Evolutionary conservation across 164 flowering plant species (phyloP).

Genomic region (Nymphaea thermarum): DNA sequence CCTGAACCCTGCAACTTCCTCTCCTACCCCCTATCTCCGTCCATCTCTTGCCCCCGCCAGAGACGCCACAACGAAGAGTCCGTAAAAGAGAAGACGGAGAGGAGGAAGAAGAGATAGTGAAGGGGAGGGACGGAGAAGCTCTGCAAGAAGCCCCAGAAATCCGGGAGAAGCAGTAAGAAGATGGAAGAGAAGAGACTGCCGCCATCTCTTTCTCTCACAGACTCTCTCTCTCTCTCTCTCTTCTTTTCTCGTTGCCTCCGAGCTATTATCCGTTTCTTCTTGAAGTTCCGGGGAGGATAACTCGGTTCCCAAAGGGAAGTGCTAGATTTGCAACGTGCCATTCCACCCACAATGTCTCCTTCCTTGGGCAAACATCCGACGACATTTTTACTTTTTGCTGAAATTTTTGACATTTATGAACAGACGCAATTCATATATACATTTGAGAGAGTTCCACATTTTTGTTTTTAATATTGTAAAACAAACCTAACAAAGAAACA

Average conservation of each 20-base stretch:
- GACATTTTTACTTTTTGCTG: no score
- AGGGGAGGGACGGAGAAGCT: not conserved
- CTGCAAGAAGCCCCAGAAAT: slow-evolving; percentile 4
- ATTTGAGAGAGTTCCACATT: no score
- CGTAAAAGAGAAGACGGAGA: slow-evolving; percentile 6
- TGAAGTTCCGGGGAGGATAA: not conserved
- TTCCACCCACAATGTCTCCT: no score
- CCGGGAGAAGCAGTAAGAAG: slow-evolving; percentile 4
- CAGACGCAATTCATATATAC: no score
- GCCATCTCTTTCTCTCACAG: slow-evolving; percentile 21
- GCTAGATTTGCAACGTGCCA: not conserved
- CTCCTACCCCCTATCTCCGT: slow-evolving; percentile 1
- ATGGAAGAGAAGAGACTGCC: slow-evolving; percentile 20
- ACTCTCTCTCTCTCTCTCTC: not conserved
- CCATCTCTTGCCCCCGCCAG: not conserved
- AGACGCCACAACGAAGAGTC: not conserved
- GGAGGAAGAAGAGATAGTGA: not conserved
- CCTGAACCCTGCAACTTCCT: slow-evolving; percentile 7
- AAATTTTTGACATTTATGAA: no score
- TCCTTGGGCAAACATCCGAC: no score
- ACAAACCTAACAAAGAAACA: no score
- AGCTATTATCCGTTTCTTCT: not conserved
- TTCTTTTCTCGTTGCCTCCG: not conserved
- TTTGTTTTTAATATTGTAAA: no score
- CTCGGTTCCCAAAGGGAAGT: not conserved